Evolutionary conservation across 768 basidiomycete species (phyloP), one percentile per base, ranked within the genome.

Genomic region (Astraeus odoratus): DNA sequence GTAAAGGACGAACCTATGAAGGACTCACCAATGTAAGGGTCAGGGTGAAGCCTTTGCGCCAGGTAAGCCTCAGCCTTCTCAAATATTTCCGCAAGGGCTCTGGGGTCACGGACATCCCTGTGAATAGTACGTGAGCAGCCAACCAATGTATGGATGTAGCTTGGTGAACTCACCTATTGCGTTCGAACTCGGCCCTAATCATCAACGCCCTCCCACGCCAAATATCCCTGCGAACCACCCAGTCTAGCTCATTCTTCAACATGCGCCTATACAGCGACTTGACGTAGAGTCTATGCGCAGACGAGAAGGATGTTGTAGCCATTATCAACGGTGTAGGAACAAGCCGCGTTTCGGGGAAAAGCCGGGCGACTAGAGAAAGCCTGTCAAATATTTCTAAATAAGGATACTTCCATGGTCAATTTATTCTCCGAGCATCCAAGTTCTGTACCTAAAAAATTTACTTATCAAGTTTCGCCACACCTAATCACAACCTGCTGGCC

Each of bases 181-280:
- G 69, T 71, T 98, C 95, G 62, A 98, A 98, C 63, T 90, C 79
- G 49, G 93, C 93, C 51, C 95, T 72, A 52, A 98, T 89, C 64
- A 83, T 71, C 56, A 94, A 66, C 10, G 94, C 93, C 65, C 84
- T 78, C 45, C 72, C 75, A 49, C 94, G 78, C 91, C 91, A 97
- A 1, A 90, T 59, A 57, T 92, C 86, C 43, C 94, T 72, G 46
- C 85, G 75, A 52, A 96, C 73, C 37, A 78, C 81, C 95, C 95
- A 98, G 67, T 98, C 83, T 42, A 95, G 71, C 39, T 87, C 74
- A 56, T 96, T 94, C 56, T 77, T 85, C 49, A 98, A 76, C 55
- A 80, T 78, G 29, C 93, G 83, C 58, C 78, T 83, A 74, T 96
- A 97, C 5, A 98, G 77, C 8, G 87, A 89, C 70, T 95, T 90